These are phyloP conservation scores for Kluyveromyces starmeri DNA, from an alignment of 805 yeast genomes.

Conservation along the genomic window DNA sequence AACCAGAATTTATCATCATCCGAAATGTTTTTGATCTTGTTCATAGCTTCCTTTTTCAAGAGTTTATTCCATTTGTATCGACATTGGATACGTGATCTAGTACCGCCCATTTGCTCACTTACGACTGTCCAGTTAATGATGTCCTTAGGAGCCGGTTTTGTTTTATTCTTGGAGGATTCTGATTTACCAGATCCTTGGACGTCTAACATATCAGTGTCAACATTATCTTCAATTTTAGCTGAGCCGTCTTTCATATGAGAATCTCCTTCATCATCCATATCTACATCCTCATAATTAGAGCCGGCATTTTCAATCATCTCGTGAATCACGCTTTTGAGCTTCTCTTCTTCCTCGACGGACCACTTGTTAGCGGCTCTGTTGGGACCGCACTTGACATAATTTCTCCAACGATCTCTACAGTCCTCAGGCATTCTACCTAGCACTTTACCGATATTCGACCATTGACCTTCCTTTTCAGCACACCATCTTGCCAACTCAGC, in stretches of 20 bases:
- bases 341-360: conserved; percentile 63
- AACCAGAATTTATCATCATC: conserved; percentile 44
- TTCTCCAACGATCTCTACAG: conserved; percentile 94
- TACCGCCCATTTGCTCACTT: conserved; percentile 82
- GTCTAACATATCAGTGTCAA: conserved; percentile 15
- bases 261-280: conserved; percentile 11
- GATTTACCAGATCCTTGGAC: conserved; percentile 12
- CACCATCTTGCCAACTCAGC: conserved; percentile 53
- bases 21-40: conserved; percentile 36
- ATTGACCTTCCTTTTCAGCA: conserved; percentile 63
- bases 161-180: conserved; percentile 13
- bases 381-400: conserved; percentile 85
- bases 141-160: conserved; percentile 27
- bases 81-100: conserved; percentile 86
- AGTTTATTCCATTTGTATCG: conserved; percentile 92
- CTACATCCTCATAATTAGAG: conserved; percentile 11
- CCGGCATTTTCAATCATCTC: conserved; percentile 36
- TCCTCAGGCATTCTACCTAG: conserved; percentile 96
- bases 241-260: conserved; percentile 17
- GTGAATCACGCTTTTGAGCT: conserved; percentile 45
- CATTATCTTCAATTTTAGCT: conserved; percentile 15
- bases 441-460: conserved; percentile 75
- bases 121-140: conserved; percentile 86
- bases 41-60: conserved; percentile 46
- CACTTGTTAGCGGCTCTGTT: conserved; percentile 72